Conservation (phyloP, 495 filamentous ascomycete genomes). For the Hamigera avellanea region DNA sequence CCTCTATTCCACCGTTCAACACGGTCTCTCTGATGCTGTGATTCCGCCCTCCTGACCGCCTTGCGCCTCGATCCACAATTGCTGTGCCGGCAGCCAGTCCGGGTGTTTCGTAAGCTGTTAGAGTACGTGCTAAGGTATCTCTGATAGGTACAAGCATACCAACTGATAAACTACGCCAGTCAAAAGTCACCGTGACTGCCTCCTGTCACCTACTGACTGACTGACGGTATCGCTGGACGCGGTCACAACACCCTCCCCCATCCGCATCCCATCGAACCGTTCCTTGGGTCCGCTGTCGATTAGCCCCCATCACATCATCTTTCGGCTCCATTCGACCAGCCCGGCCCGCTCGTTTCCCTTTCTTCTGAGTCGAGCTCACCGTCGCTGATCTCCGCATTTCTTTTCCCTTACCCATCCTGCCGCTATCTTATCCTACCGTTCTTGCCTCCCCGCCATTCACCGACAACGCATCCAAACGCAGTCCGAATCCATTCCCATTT, state of each 20-base stretch:
- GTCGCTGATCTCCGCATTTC: slow-evolving; percentile 6
- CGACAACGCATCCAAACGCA: no score
- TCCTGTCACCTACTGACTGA: no score
- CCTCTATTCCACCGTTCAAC: no score
- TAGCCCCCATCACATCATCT: slow-evolving; percentile 26
- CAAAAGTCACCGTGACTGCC: no score
- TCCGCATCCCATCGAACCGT: slow-evolving; percentile 26
- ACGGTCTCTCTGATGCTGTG: not conserved
- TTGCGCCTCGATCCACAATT: not conserved
- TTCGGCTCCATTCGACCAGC: slow-evolving; percentile 9
- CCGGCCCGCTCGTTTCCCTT: slow-evolving; percentile 8
- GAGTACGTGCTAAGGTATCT: no score
- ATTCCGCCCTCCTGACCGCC: slow-evolving; percentile 3
- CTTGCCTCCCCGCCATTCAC: no score
- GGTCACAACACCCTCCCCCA: slow-evolving; percentile 1
- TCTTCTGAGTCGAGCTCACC: slow-evolving; percentile 5
- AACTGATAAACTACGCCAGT: no score
- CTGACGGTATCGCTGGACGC: not conserved
- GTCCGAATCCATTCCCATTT: no score
- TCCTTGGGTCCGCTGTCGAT: slow-evolving; percentile 19
- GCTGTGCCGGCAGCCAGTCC: no score
- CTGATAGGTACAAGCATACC: no score
- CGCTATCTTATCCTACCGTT: not conserved
- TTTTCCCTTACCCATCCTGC: slow-evolving; percentile 8
- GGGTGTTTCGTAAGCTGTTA: no score